phyloP scores from a whole-genome alignment of 129 eudicot genomes.

The Ambrosia trifida region DNA sequence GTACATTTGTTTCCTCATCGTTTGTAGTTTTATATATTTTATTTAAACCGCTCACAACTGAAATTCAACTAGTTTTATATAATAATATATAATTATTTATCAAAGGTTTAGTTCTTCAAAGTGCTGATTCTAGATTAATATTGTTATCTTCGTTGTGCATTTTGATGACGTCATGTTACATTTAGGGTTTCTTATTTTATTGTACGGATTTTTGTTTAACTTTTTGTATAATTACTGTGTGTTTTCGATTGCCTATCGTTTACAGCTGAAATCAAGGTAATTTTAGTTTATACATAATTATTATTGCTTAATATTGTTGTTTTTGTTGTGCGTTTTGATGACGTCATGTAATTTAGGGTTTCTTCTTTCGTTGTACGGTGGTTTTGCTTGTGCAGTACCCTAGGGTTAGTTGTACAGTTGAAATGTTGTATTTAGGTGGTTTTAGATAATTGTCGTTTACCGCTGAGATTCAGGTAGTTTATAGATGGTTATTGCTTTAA shows the following conservation, averaged over 20 bases:
- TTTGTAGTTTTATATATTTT: neutral
- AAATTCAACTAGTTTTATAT: neutral
- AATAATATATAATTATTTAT: neutral
- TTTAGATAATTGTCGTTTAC: conserved; percentile 1
- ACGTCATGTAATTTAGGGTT: conserved; percentile 21
- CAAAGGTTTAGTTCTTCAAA: neutral
- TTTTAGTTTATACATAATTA: neutral
- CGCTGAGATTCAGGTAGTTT: neutral
- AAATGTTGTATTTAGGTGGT: too few relatives aligned
- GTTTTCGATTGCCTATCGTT: neutral
- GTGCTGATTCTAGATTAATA: neutral
- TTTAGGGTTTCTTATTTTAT: conserved; percentile 20
- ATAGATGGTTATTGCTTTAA: neutral
- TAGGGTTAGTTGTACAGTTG: conserved; percentile 6
- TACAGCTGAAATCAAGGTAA: neutral
- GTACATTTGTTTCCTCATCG: conserved; percentile 9
- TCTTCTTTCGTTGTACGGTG: neutral
- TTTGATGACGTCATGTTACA: conserved; percentile 6
- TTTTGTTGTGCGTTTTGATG: conserved; percentile 11
- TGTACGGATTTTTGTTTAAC: neutral
- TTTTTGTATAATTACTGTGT: too few relatives aligned
- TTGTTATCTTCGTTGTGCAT: conserved; percentile 12
- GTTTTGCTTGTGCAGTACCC: conserved; percentile 7
- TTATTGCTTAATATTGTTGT: neutral
- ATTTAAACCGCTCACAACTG: neutral